Conservation (phyloP, 1,284 basidiomycete species). For the Leccinum pachyderme region DNA sequence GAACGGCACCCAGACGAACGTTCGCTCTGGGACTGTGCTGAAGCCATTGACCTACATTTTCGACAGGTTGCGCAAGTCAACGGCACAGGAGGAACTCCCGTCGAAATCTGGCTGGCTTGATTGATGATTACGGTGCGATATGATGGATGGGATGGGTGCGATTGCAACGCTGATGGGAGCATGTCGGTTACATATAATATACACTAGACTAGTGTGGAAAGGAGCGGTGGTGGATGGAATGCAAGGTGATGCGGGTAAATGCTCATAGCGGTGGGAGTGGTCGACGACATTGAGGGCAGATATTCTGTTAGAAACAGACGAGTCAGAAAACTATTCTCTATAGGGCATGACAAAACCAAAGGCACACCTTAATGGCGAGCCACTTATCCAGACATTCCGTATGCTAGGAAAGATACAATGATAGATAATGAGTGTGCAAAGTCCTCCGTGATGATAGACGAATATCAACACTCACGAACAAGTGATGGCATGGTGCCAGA, state of each 20-base stretch:
- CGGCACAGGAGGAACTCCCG: conserved; percentile 57
- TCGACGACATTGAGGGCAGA: conserved; percentile 85
- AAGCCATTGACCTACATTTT: conserved; percentile 50
- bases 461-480: conserved; percentile 63
- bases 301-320: conserved; percentile 51
- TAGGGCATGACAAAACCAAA: not conserved
- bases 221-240: not conserved
- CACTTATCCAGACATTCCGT: conserved; percentile 86
- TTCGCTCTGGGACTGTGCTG: conserved; percentile 64
- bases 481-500: conserved; percentile 84
- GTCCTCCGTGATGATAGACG: not conserved
- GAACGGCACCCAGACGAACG: conserved; percentile 75
- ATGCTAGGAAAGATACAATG: conserved; percentile 47
- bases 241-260: conserved; percentile 3
- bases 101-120: conserved; percentile 71
- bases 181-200: conserved; percentile 7
- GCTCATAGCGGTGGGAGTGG: conserved; percentile 69
- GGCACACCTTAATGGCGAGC: conserved; percentile 80
- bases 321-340: not conserved
- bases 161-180: not conserved
- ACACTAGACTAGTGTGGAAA: conserved; percentile 1
- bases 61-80: conserved; percentile 50
- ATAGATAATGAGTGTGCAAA: not conserved
- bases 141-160: not conserved
- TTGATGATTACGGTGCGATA: not conserved